Evolutionary conservation across 192 early-diverging fungal species (phyloP).

Genomic region (Coemansia sp.): DNA sequence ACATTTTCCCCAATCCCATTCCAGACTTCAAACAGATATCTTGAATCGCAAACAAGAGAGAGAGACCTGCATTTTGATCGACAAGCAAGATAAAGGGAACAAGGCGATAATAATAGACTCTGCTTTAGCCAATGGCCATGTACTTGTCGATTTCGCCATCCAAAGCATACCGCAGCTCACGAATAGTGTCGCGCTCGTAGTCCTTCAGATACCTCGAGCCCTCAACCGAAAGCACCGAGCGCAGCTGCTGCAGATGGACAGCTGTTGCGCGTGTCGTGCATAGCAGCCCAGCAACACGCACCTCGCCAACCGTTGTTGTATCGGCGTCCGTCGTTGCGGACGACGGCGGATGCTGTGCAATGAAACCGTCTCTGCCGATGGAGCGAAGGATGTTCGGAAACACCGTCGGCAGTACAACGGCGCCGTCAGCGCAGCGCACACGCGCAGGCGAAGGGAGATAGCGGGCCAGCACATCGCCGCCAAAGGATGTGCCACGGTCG

Average conservation of each 20-base stretch:
- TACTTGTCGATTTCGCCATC: slow-evolving; percentile 44
- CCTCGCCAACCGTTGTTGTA: not conserved
- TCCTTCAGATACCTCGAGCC: slow-evolving; percentile 39
- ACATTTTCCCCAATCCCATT: no score
- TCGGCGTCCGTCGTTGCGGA: not conserved
- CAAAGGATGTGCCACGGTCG: slow-evolving; percentile 37
- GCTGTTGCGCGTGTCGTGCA: slow-evolving; percentile 27
- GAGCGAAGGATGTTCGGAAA: slow-evolving; percentile 34
- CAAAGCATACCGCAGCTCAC: slow-evolving; percentile 25
- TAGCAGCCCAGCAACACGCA: slow-evolving; percentile 36
- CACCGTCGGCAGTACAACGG: slow-evolving; percentile 18
- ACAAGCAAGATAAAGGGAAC: not conserved
- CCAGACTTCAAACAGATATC: not conserved
- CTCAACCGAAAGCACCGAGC: slow-evolving; percentile 18
- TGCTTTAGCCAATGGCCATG: not conserved
- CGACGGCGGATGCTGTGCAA: not conserved
- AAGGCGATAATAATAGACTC: no score
- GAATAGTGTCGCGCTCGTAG: slow-evolving; percentile 43
- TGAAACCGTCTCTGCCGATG: slow-evolving; percentile 3
- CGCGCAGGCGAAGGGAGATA: slow-evolving; percentile 7
- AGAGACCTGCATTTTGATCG: not conserved
- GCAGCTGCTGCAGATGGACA: slow-evolving; percentile 32
- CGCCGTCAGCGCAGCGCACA: not conserved
- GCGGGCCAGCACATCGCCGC: slow-evolving; percentile 12
- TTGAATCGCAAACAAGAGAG: not conserved